Evolutionary conservation across 1,284 basidiomycete species (phyloP).

Genomic region (Cronartium ribicola): DNA sequence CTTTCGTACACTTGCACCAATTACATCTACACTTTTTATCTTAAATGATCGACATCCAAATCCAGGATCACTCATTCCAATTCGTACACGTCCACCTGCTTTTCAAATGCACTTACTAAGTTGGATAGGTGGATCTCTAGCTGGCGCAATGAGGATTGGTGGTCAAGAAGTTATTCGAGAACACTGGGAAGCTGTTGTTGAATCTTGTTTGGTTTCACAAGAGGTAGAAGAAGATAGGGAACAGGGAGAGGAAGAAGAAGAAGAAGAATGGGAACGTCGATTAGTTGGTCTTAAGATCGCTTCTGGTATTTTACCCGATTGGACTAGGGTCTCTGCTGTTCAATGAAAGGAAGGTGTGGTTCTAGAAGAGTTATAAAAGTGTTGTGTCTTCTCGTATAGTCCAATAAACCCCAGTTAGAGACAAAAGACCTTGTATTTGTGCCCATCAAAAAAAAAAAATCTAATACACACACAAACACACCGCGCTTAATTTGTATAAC

Average conservation of each 20-base stretch:
- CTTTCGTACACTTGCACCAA: neutral
- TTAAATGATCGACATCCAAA: neutral
- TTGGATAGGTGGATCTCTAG: slow-evolving; percentile 35
- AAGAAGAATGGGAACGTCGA: slow-evolving; percentile 22
- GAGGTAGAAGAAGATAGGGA: slow-evolving; percentile 26
- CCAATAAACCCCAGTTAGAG: too few species aligned
- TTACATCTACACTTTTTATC: neutral
- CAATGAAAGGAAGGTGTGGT: too few species aligned
- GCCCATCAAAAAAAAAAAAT: too few species aligned
- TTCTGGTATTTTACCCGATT: slow-evolving; percentile 30
- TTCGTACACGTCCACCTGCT: slow-evolving; percentile 2
- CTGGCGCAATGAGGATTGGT: slow-evolving; percentile 32
- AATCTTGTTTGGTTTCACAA: slow-evolving; percentile 18
- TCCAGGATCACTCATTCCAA: neutral
- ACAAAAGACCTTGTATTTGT: too few species aligned
- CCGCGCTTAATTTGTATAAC: too few species aligned
- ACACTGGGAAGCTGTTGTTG: slow-evolving; percentile 23
- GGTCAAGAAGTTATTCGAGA: slow-evolving; percentile 34
- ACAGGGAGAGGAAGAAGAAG: slow-evolving; percentile 21
- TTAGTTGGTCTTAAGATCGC: slow-evolving; percentile 23
- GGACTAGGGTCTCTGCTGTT: slow-evolving; percentile 19
- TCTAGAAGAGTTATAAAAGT: too few species aligned
- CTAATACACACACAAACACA: too few species aligned
- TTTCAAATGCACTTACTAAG: slow-evolving; percentile 25
- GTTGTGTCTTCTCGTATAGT: too few species aligned